Evolutionary conservation across 1,284 basidiomycete species (phyloP).

Genomic region (Ceratobasidium sp.): DNA sequence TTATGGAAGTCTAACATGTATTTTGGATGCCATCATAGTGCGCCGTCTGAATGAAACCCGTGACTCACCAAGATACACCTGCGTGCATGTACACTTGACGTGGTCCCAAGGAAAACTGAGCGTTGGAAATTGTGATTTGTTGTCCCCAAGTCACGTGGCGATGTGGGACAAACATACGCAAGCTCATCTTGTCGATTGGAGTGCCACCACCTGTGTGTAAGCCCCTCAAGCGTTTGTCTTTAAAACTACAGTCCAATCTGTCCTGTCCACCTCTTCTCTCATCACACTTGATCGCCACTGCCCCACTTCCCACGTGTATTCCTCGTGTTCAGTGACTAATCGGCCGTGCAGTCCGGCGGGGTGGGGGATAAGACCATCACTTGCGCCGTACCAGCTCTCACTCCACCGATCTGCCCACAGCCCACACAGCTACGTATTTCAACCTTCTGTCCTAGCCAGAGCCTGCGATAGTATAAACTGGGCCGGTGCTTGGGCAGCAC

Average conservation of each 20-base stretch:
- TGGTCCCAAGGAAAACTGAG: conserved; percentile 9
- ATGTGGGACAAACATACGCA: conserved; percentile 16
- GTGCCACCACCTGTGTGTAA: neutral
- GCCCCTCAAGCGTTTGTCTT: neutral
- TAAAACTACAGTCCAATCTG: neutral
- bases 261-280: neutral
- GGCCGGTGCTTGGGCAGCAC: neutral
- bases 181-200: conserved; percentile 16
- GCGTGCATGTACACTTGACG: neutral
- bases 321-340: conserved; percentile 38
- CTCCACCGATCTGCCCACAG: conserved; percentile 23
- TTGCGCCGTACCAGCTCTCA: conserved; percentile 9
- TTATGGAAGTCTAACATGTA: conserved; percentile 43
- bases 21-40: conserved; percentile 31
- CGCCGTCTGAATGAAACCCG: neutral
- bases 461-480: conserved; percentile 5
- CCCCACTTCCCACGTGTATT: conserved; percentile 2
- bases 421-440: conserved; percentile 11
- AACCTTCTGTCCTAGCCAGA: neutral
- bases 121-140: neutral
- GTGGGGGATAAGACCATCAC: neutral
- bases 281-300: neutral
- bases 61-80: neutral
- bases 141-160: neutral
- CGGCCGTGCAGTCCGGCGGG: neutral